These are phyloP conservation scores for Mycena galericulata DNA, from an alignment of 768 basidiomycete genomes.

Conservation along the genomic window DNA sequence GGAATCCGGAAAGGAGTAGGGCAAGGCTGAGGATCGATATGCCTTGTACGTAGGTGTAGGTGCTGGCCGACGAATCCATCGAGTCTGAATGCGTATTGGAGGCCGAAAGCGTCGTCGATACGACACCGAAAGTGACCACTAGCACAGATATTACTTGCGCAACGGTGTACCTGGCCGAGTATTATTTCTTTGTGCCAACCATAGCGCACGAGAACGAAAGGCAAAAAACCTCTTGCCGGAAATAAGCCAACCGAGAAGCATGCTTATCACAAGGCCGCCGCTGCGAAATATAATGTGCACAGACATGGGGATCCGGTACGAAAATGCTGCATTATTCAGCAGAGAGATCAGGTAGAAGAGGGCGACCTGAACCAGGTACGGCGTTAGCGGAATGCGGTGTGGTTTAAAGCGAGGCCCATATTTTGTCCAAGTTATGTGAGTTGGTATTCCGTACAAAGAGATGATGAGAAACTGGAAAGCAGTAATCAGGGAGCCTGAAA, in stretches of 20 bases:
- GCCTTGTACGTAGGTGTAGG: constrained; percentile 71
- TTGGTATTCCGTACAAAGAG: constrained; percentile 78
- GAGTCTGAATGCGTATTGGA: constrained; percentile 45
- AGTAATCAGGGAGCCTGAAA: constrained; percentile 87
- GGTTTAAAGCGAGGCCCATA: constrained; percentile 68
- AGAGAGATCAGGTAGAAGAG: constrained; percentile 85
- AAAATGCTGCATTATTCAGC: constrained; percentile 94
- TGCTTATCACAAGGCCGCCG: constrained; percentile 86
- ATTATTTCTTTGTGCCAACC: constrained; percentile 10
- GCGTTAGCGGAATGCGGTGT: constrained; percentile 74
- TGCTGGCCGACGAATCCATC: constrained; percentile 34
- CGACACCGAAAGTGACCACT: constrained; percentile 84
- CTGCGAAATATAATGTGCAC: constrained; percentile 96
- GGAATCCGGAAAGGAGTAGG: constrained; percentile 81
- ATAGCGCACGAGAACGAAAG: neutral
- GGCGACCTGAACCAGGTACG: constrained; percentile 84
- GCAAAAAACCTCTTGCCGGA: constrained; percentile 65
- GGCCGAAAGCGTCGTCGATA: constrained; percentile 85
- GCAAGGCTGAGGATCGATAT: constrained; percentile 81
- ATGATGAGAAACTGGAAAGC: constrained; percentile 88
- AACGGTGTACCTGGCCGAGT: constrained; percentile 64
- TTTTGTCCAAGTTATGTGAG: constrained; percentile 64
- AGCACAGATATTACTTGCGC: constrained; percentile 80
- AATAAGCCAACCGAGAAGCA: constrained; percentile 81
- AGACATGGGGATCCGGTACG: constrained; percentile 86